Evolutionary conservation across 345 rosid genomes (phyloP), one percentile per base, ranked within the genome.

Genomic region (Capsella bursapastoris): DNA sequence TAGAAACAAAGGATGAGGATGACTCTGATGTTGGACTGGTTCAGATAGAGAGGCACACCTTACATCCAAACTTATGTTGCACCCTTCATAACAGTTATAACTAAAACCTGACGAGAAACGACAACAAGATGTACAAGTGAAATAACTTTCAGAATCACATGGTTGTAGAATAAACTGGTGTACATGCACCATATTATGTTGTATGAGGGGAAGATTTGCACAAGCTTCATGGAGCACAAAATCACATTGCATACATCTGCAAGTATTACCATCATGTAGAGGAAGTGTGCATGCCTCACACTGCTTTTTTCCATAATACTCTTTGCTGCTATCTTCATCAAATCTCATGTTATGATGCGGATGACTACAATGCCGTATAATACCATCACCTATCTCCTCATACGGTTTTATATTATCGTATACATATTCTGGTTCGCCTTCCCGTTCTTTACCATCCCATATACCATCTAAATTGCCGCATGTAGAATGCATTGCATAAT

Each of bases 331-430:
- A 8, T 4, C 38, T 29, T 44, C 25, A 28, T n/a, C 27, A 15
- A 28, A 15, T 28, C 5, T 15, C 38, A 63, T 14, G 37, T 8
- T 31, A 43, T 1, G 58, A 37, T 37, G 1, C 1, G 43, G 31
- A 58, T 71, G 81, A 13, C 14, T 58, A 14, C 28, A 45, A 41
- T 66, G 73, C 31, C 32, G 2, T 6, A 77, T 70, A 13, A 40
- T 22, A 2, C 4, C 34, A 7, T 64, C 63, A 0, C 56, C 10
- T 16, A 22, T 31, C 7, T 13, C 22, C 6, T 51, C 58, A 12
- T 6, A 70, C 4, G 8, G 0, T 2, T 15, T 25, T 2, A 31
- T 8, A 10, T 15, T 8, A 4, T 57, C 64, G 11, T 13, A n/a
- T 31, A 6, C 29, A 1, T 43, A 5, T 48, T 57, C 40, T 31